Evolutionary conservation across 192 early-diverging fungal species (phyloP), one percentile per base, ranked within the genome.

Genomic region (Globomyces pollinis-pini): DNA sequence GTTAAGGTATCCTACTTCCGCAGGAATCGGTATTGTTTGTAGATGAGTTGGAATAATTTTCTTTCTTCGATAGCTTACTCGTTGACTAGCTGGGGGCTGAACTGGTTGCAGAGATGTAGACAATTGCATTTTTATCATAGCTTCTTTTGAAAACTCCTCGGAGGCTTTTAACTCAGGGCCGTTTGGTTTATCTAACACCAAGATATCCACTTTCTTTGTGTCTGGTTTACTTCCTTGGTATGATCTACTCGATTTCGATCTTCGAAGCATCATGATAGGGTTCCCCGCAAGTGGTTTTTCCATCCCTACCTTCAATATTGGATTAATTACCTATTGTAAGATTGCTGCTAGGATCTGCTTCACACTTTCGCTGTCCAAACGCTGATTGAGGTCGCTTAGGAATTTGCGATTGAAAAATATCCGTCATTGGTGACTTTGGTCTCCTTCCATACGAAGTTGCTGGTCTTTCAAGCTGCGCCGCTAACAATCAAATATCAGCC

Each of bases 391-490:
- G 30, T 24, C 53, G 53, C 12, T 12, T 13, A 15, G 38, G n/a
- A n/a, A n/a, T n/a, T 20, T 4, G 38, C 38, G 15, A 13, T 21
- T 13, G 24, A 13, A 20, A 34, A 21, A 33, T 15, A 24, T 24
- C 36, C 29, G n/a, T 30, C 30, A 29, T 39, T 13, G 55, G 31
- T 30, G 41, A n/a, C 41, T 36, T 39, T 5, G 55, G 6, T 57
- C 28, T 7, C 18, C 41, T 28, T 12, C 55, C 55, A 41, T 57
- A 57, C 9, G 55, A 57, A 16, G 55, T 57, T n/a, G 36, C n/a
- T 12, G 55, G 55, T 30, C 55, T 24, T 3, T 49, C 21, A 13
- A 36, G n/a, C n/a, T n/a, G n/a, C n/a, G n/a, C n/a, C n/a, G n/a
- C n/a, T n/a, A 39, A 15, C 20, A n/a, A 20, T 20, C 15, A n/a